Evolutionary conservation across 208 protist genomes (phyloP).

Genomic region (Trypanosoma lewisi): DNA sequence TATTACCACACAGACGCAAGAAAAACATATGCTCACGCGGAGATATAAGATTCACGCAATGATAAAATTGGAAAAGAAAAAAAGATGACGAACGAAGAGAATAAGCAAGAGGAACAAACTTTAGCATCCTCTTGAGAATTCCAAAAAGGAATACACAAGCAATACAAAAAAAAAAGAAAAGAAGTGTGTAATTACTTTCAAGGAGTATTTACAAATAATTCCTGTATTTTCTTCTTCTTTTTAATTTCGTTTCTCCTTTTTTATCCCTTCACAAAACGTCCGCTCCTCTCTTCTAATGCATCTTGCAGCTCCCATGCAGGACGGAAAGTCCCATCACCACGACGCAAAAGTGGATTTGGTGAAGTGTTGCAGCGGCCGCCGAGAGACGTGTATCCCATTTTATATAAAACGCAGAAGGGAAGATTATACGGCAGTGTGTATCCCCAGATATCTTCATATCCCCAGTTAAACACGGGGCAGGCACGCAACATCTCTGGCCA

Average conservation of each 20-base stretch:
- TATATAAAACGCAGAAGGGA: constrained; percentile 89
- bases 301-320: constrained; percentile 67
- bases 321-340: constrained; percentile 57
- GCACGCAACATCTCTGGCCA: constrained; percentile 88
- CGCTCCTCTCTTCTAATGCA: constrained; percentile 39
- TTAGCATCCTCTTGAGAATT: too few relatives aligned
- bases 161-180: constrained; percentile 8
- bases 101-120: too few relatives aligned
- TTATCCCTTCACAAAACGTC: constrained; percentile 23
- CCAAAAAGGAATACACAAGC: too few relatives aligned
- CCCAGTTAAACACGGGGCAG: constrained; percentile 86
- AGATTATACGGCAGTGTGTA: constrained; percentile 56
- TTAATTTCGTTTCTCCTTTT: background rate
- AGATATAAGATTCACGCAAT: too few relatives aligned
- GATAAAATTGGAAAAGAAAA: background rate
- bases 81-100: too few relatives aligned
- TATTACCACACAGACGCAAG: too few relatives aligned
- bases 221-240: background rate
- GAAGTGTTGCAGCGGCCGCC: constrained; percentile 45
- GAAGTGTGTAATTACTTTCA: constrained; percentile 1
- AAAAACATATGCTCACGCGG: too few relatives aligned
- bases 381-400: constrained; percentile 85
- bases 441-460: constrained; percentile 74
- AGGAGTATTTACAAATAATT: too few relatives aligned
- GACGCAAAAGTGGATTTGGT: constrained; percentile 53